A percentile compares a stretch with the other conserved stretches of the same genome.
Conservation (phyloP, 768 basidiomycete genomes). For the Ramaria rubella region DNA sequence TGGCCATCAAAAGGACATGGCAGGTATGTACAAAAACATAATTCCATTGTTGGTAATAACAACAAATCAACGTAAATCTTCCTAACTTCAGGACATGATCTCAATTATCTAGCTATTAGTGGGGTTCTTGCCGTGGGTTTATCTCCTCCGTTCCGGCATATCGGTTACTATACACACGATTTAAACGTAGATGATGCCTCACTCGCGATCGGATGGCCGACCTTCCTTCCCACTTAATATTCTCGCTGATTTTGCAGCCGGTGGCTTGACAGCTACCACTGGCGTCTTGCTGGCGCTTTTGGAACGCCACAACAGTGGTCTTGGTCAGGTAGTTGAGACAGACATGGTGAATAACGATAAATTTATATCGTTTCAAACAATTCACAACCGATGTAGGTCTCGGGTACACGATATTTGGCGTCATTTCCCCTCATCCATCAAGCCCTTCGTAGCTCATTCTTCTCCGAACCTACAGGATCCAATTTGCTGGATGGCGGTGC, state of each 20-base stretch:
- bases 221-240: slow-evolving; percentile 71
- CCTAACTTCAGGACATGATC: slow-evolving; percentile 66
- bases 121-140: slow-evolving; percentile 58
- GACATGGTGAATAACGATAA: slow-evolving; percentile 54
- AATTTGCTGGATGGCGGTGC: slow-evolving; percentile 71
- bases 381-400: slow-evolving; percentile 52
- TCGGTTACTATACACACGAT: not conserved
- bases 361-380: not conserved
- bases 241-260: slow-evolving; percentile 78
- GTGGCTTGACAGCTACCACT: slow-evolving; percentile 62
- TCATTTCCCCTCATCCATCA: slow-evolving; percentile 57
- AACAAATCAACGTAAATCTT: not conserved
- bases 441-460: slow-evolving; percentile 28
- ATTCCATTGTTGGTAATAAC: not conserved
- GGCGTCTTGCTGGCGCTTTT: slow-evolving; percentile 72
- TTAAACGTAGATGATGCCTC: slow-evolving; percentile 38
- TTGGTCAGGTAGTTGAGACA: slow-evolving; percentile 65
- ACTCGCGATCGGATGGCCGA: slow-evolving; percentile 56
- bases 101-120: slow-evolving; percentile 78
- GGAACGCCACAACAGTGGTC: slow-evolving; percentile 56
- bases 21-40: slow-evolving; percentile 39
- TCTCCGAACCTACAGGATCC: slow-evolving; percentile 34
- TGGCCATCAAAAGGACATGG: slow-evolving; percentile 69
- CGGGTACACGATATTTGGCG: slow-evolving; percentile 72
- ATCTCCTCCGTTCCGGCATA: not conserved